phyloP scores from a whole-genome alignment of 2,329 filamentous ascomycete genomes.

The Exserohilum turcica region DNA sequence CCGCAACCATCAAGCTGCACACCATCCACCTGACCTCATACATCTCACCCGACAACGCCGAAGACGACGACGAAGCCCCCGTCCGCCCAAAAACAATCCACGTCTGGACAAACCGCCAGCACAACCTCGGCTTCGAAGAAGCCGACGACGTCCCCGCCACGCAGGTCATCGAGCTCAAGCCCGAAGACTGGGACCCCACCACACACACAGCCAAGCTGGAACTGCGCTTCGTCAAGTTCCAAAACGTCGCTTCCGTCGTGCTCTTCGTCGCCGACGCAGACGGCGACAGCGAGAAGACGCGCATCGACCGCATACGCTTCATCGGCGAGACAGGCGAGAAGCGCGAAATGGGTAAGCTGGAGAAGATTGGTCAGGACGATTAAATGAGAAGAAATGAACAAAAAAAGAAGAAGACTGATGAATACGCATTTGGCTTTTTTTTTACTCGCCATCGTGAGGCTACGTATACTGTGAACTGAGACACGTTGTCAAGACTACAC shows the following conservation, averaged over 20 bases:
- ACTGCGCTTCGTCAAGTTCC: slow-evolving; percentile 95
- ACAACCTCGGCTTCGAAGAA: slow-evolving; percentile 93
- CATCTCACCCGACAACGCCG: slow-evolving; percentile 60
- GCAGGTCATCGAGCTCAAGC: slow-evolving; percentile 75
- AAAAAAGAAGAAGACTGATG: too few species aligned
- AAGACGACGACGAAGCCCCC: slow-evolving; percentile 72
- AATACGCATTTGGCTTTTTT: too few species aligned
- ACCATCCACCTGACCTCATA: slow-evolving; percentile 84
- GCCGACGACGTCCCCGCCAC: slow-evolving; percentile 83
- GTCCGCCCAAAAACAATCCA: slow-evolving; percentile 83
- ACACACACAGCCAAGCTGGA: slow-evolving; percentile 58
- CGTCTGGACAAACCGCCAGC: slow-evolving; percentile 84
- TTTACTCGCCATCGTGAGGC: too few species aligned
- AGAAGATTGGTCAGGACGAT: slow-evolving; percentile 83
- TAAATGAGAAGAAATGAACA: slow-evolving; percentile 6
- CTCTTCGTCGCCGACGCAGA: slow-evolving; percentile 84
- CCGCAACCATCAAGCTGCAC: slow-evolving; percentile 85
- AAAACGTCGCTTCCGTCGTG: slow-evolving; percentile 85
- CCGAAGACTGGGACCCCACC: slow-evolving; percentile 72
- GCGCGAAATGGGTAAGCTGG: slow-evolving; percentile 88
- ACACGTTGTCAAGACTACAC: too few species aligned
- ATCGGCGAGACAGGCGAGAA: slow-evolving; percentile 92
- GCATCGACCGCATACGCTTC: slow-evolving; percentile 77
- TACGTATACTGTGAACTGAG: too few species aligned
- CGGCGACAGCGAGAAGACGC: slow-evolving; percentile 82